These are phyloP conservation scores for Apiospora pterosperma DNA, from an alignment of 2,329 filamentous ascomycete genomes.

Conservation along the genomic window DNA sequence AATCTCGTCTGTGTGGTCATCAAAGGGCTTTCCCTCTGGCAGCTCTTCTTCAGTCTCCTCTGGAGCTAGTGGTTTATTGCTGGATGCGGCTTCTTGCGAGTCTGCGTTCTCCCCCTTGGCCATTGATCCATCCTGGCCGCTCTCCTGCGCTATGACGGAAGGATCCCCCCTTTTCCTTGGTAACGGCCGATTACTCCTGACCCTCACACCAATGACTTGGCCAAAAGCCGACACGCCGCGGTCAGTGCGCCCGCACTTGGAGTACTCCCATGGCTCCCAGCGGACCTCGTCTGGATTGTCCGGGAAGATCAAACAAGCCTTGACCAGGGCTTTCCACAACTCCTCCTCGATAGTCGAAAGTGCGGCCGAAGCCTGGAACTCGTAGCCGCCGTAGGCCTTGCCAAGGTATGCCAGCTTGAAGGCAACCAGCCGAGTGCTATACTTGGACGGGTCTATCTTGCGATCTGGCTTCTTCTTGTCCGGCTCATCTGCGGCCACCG, in stretches of 20 bases:
- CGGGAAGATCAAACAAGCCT: conserved; percentile 77
- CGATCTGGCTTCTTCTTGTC: conserved; percentile 39
- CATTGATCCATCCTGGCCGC: conserved; percentile 12
- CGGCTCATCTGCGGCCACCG: not conserved
- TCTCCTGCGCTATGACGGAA: conserved; percentile 17
- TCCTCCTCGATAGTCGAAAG: conserved; percentile 88
- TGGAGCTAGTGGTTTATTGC: not conserved
- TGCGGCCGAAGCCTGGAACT: conserved; percentile 72
- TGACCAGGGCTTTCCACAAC: conserved; percentile 85
- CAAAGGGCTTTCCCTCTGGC: conserved; percentile 36
- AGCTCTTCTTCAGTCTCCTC: conserved; percentile 2
- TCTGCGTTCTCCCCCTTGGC: conserved; percentile 10
- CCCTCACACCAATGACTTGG: conserved; percentile 81
- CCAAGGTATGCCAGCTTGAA: conserved; percentile 94
- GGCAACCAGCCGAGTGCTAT: conserved; percentile 80
- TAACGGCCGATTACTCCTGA: conserved; percentile 74
- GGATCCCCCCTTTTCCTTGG: conserved; percentile 20
- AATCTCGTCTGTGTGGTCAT: conserved; percentile 76
- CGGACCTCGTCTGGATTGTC: conserved; percentile 60
- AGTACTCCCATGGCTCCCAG: conserved; percentile 85
- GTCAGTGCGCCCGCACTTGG: conserved; percentile 93
- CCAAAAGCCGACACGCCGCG: conserved; percentile 94
- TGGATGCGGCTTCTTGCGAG: conserved; percentile 12
- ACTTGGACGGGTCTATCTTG: conserved; percentile 73
- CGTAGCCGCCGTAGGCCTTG: conserved; percentile 87